A percentile compares a stretch with the other conserved stretches of the same genome.
Conservation (phyloP, 192 early-diverging fungal species). For the Pecoramyces ruminantium region DNA sequence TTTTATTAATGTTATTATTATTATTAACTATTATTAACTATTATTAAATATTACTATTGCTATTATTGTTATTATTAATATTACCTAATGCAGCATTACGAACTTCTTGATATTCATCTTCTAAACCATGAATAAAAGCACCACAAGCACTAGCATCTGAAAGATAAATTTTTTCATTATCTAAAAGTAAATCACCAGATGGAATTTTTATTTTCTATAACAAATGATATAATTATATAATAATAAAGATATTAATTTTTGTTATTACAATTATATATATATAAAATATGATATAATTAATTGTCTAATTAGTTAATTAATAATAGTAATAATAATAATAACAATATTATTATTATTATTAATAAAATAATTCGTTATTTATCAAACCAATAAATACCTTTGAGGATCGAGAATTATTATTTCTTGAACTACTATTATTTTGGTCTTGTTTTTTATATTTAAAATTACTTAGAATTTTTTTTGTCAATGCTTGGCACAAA, state of each 20-base stretch:
- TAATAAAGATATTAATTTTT: too few species aligned
- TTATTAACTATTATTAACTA: too few species aligned
- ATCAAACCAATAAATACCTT: too few species aligned
- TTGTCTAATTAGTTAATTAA: too few species aligned
- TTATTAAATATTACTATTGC: too few species aligned
- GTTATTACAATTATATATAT: too few species aligned
- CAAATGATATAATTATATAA: not conserved
- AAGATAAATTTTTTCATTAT: constrained; percentile 45
- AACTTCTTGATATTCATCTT: constrained; percentile 86
- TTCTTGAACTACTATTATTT: constrained; percentile 6
- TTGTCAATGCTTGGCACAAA: constrained; percentile 57
- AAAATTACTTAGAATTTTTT: constrained; percentile 57
- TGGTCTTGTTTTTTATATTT: constrained; percentile 12
- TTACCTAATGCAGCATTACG: constrained; percentile 69
- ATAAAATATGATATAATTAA: too few species aligned
- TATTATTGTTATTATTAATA: too few species aligned
- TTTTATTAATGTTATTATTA: too few species aligned
- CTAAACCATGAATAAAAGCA: constrained; percentile 87
- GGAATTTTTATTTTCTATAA: constrained; percentile 22
- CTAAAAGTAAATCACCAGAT: constrained; percentile 49
- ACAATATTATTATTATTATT: too few species aligned
- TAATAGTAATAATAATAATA: too few species aligned
- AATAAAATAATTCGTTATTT: too few species aligned
- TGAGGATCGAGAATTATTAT: constrained; percentile 6
- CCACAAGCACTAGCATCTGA: constrained; percentile 74